A percentile compares a stretch with the other conserved stretches of the same genome.
Conservation (phyloP, 163 green algal species). For the Scenedesmus sp. region DNA sequence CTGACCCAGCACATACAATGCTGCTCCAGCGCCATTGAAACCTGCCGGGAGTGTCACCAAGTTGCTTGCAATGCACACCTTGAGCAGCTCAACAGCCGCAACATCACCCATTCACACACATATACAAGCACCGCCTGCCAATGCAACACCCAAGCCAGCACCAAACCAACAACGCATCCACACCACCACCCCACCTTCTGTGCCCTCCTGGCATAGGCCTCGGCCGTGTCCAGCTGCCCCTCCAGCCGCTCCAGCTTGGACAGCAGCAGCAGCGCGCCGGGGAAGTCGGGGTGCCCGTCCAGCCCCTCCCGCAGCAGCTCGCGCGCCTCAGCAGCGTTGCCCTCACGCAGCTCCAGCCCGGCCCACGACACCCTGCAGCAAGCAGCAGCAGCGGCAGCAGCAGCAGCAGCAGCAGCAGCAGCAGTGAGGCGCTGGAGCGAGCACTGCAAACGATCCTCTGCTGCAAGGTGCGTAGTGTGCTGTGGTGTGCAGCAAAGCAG, state of each 20-base stretch:
- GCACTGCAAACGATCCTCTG: no score
- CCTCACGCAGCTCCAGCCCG: conserved; percentile 32
- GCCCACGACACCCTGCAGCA: conserved; percentile 41
- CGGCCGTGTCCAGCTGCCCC: conserved; percentile 46
- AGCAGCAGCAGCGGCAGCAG: background rate
- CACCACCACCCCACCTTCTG: no score
- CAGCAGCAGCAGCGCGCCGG: conserved; percentile 56
- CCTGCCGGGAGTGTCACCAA: no score
- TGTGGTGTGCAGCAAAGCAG: no score
- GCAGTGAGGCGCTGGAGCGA: background rate
- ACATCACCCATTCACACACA: background rate
- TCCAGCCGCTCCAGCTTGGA: conserved; percentile 53
- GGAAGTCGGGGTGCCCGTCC: conserved; percentile 55
- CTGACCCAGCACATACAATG: no score
- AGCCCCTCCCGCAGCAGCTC: conserved; percentile 64
- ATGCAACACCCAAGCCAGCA: background rate
- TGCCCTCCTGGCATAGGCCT: conserved; percentile 43
- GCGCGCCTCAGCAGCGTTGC: conserved; percentile 48
- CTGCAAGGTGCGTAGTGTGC: no score
- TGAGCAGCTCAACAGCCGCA: no score
- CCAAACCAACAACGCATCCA: background rate
- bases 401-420: background rate
- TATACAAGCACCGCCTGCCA: no score
- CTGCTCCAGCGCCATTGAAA: no score
- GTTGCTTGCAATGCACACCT: no score